These are phyloP conservation scores for Boletus rubescentipes DNA, from an alignment of 768 basidiomycete species.

Conservation along the genomic window DNA sequence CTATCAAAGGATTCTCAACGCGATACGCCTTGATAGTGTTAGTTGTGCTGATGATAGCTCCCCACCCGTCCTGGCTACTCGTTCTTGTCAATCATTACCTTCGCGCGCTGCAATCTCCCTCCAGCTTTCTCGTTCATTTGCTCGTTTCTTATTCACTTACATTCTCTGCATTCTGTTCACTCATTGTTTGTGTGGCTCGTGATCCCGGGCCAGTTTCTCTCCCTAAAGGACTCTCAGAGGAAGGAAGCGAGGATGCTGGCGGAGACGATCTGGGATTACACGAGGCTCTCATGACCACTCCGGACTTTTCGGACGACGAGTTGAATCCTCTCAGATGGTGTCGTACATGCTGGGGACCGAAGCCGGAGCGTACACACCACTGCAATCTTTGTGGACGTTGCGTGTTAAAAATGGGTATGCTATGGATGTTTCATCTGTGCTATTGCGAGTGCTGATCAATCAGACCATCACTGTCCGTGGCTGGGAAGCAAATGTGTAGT, in stretches of 20 bases:
- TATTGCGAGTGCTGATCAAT: slow-evolving; percentile 8
- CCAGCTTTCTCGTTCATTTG: slow-evolving; percentile 53
- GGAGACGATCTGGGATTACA: slow-evolving; percentile 48
- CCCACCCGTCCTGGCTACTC: slow-evolving; percentile 72
- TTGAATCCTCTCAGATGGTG: slow-evolving; percentile 68
- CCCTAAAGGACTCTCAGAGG: slow-evolving; percentile 22
- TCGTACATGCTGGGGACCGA: slow-evolving; percentile 73
- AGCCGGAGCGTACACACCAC: slow-evolving; percentile 80
- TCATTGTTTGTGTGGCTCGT: slow-evolving; percentile 68
- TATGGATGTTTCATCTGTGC: background rate
- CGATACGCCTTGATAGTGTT: slow-evolving; percentile 35
- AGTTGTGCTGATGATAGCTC: slow-evolving; percentile 59
- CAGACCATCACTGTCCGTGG: slow-evolving; percentile 91
- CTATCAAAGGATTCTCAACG: background rate
- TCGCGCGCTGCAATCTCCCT: slow-evolving; percentile 46
- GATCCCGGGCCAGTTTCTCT: slow-evolving; percentile 66
- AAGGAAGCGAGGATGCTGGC: slow-evolving; percentile 30
- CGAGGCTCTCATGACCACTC: slow-evolving; percentile 58
- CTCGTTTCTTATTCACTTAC: slow-evolving; percentile 61
- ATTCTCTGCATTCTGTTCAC: slow-evolving; percentile 68
- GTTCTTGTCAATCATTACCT: slow-evolving; percentile 70
- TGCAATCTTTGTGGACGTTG: slow-evolving; percentile 74
- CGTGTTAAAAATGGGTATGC: slow-evolving; percentile 80
- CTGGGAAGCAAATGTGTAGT: slow-evolving; percentile 76
- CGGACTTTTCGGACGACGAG: slow-evolving; percentile 53